These are phyloP conservation scores for Albophoma yamanashiensis DNA, from an alignment of 2,329 filamentous ascomycete genomes.

Conservation along the genomic window DNA sequence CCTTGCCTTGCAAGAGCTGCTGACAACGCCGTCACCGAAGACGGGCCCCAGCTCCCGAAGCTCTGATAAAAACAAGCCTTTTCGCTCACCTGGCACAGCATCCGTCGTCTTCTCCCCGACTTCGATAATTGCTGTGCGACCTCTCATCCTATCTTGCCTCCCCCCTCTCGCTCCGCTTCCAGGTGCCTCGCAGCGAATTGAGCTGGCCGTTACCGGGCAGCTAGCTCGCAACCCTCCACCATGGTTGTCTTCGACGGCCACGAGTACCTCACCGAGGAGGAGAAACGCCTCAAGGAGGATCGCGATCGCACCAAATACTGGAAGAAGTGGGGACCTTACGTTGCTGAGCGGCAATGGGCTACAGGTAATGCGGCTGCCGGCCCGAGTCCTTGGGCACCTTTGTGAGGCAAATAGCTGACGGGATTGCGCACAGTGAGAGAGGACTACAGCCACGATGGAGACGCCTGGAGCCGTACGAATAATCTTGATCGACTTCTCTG, in stretches of 20 bases:
- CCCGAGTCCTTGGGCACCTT: not conserved
- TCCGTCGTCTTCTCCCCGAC: not conserved
- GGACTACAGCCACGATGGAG: conserved; percentile 82
- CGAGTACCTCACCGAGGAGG: conserved; percentile 81
- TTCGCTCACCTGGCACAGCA: not conserved
- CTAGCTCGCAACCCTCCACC: not conserved
- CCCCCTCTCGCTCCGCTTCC: conserved; percentile 3
- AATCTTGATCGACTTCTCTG: conserved; percentile 1
- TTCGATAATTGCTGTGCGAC: not conserved
- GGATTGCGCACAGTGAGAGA: conserved; percentile 51
- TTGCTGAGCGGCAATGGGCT: conserved; percentile 91
- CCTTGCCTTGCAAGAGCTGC: not conserved
- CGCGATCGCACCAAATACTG: conserved; percentile 78
- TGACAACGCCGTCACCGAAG: not conserved
- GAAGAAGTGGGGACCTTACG: conserved; percentile 97
- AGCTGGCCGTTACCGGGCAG: too few species aligned
- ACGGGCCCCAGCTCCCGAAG: not conserved
- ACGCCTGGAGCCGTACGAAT: conserved; percentile 87
- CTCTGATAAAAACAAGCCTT: not conserved
- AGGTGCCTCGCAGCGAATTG: not conserved
- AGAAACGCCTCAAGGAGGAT: conserved; percentile 82
- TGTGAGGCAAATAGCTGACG: conserved; percentile 12
- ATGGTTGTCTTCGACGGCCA: conserved; percentile 91
- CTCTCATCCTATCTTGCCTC: not conserved
- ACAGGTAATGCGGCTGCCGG: conserved; percentile 49